Conservation (phyloP, 768 basidiomycete species). For the Boletus insuetus region DNA sequence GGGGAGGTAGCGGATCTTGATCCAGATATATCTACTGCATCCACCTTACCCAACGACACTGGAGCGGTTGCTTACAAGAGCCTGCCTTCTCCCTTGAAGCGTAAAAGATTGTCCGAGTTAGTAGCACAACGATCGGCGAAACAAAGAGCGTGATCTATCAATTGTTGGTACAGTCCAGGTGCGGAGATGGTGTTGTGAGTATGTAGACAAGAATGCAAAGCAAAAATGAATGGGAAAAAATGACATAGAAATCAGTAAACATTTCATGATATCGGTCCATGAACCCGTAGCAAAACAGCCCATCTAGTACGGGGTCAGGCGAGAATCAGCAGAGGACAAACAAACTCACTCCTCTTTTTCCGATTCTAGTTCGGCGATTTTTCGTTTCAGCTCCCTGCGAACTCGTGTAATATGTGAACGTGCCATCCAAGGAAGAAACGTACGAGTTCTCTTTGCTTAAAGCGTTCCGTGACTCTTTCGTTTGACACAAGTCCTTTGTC, state of each 20-base stretch:
- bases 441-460: conserved; percentile 79
- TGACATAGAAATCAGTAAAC: conserved; percentile 20
- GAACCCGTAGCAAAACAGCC: conserved; percentile 55
- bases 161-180: conserved; percentile 19
- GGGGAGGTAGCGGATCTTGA: conserved; percentile 3
- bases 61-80: conserved; percentile 12
- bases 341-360: conserved; percentile 75
- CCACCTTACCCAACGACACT: not conserved
- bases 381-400: conserved; percentile 64
- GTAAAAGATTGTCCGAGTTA: conserved; percentile 15
- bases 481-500: conserved; percentile 64
- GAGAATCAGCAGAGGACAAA: not conserved
- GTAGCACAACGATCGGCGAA: conserved; percentile 8
- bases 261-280: conserved; percentile 41
- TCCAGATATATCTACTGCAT: not conserved
- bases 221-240: conserved; percentile 22
- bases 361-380: conserved; percentile 65
- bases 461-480: conserved; percentile 76
- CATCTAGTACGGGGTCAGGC: conserved; percentile 46
- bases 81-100: conserved; percentile 23
- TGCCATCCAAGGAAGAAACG: conserved; percentile 27
- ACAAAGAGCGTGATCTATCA: conserved; percentile 12
- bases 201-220: conserved; percentile 20
- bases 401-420: conserved; percentile 2
- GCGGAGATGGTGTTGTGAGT: conserved; percentile 16